A percentile compares a stretch with the other conserved stretches of the same genome.
Conservation (phyloP, 306 rosid species). For the Nissolia schottii region DNA sequence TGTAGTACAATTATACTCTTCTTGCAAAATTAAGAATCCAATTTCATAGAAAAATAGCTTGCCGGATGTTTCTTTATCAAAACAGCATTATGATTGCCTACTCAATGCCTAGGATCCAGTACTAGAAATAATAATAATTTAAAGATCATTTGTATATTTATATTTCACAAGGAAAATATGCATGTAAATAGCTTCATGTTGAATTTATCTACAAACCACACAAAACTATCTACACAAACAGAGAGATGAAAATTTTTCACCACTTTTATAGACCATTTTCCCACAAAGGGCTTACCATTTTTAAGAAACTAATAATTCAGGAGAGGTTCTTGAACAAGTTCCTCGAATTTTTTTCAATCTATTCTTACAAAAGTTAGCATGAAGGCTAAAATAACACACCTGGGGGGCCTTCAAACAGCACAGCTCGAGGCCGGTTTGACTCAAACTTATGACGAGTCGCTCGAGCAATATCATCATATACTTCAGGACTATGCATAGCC, state of each 20-base stretch:
- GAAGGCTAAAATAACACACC: conserved; percentile 38
- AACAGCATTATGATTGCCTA: background rate
- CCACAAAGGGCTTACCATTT: background rate
- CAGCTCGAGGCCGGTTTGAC: conserved; percentile 90
- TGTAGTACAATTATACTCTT: background rate
- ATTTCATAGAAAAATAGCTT: conserved; percentile 5
- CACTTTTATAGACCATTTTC: background rate
- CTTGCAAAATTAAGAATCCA: conserved; percentile 9
- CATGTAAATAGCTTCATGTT: background rate
- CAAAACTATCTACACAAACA: background rate
- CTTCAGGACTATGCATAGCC: conserved; percentile 81
- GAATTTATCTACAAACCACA: background rate
- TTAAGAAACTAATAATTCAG: background rate
- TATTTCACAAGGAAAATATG: background rate
- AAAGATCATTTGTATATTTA: background rate
- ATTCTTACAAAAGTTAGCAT: background rate
- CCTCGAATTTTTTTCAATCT: background rate
- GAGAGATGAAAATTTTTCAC: background rate
- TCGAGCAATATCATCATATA: conserved; percentile 83
- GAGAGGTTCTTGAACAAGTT: background rate
- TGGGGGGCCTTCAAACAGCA: conserved; percentile 96
- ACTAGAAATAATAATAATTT: conserved; percentile 1
- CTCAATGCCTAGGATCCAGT: background rate
- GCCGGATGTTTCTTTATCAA: background rate
- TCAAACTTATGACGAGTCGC: conserved; percentile 81